Evolutionary conservation across 2,329 filamentous ascomycete genomes (phyloP).

Genomic region (Onygenales sp.): DNA sequence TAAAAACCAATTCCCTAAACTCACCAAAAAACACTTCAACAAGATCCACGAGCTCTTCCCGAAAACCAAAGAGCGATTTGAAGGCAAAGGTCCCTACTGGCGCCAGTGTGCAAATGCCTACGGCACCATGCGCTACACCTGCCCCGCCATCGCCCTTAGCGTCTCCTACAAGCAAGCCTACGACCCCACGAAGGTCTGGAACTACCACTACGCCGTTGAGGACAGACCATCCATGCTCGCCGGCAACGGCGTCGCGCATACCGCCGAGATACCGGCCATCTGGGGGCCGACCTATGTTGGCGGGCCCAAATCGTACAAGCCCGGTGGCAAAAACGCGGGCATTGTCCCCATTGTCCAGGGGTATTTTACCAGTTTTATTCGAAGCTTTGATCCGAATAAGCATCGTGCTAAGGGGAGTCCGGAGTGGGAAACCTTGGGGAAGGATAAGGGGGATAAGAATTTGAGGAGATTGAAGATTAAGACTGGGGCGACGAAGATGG

Average conservation of each 20-base stretch:
- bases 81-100: constrained; percentile 44
- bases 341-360: constrained; percentile 55
- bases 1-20: constrained; percentile 47
- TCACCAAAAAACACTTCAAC: constrained; percentile 43
- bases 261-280: constrained; percentile 56
- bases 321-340: constrained; percentile 40
- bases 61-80: constrained; percentile 37
- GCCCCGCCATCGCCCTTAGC: constrained; percentile 50
- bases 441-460: constrained; percentile 13
- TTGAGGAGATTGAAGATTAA: constrained; percentile 34
- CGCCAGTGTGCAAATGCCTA: constrained; percentile 49
- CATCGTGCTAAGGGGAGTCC: constrained; percentile 38
- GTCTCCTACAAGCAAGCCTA: constrained; percentile 24
- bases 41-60: constrained; percentile 50
- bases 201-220: constrained; percentile 61
- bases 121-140: constrained; percentile 57
- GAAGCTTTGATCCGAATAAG: constrained; percentile 55
- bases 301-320: constrained; percentile 47
- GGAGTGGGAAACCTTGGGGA: constrained; percentile 42
- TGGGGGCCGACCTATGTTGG: constrained; percentile 53
- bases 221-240: constrained; percentile 44
- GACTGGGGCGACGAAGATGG: constrained; percentile 39
- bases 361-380: constrained; percentile 69
- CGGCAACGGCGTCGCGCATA: constrained; percentile 59
- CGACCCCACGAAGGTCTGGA: constrained; percentile 42